Base-by-base conservation (phyloP, 805 yeast genomes). In the Cyberlindnera americana region DNA sequence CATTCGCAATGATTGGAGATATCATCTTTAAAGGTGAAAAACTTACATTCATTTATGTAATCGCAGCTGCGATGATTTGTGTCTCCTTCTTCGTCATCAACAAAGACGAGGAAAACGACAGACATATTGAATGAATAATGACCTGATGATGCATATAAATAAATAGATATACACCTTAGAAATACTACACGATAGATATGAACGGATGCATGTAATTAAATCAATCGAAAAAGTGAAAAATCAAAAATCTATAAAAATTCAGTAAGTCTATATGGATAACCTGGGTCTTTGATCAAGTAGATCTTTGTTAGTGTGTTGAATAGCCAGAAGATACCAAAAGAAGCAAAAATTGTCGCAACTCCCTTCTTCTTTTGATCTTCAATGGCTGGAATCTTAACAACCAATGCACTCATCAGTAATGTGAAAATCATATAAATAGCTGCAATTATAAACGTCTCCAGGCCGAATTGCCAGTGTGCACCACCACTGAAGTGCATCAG, bases 1-100 rank as follows among this genome's bases (percentile, higher is more conserved):
- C 99, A 3, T 73, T 93, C 37, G 95, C 97, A 0, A 85, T 93
- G 86, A 60, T 88, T 23, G 96, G 96, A 22, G 99, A 93, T 59
- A 71, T 88, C 60, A 40, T 88, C 6, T 66, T 89, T 49, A 83
- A 85, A 56, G 77, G 75, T 24, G 78, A 82, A 48, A 59, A 66
- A 25, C 73, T 86, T 52, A 73, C 86, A 14, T 50, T 70, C 29
- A 56, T 78, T 40, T 93, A 93, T 57, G 62, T 83, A 11, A 51
- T 83, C 26, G 98, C 98, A 2, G 98, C 98, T 2, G 53, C 64
- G 3, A 66, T 89, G 35, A 95, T 93, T 27, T 77, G 90, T 19
- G 62, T 78, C 17, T 91, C 97, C 1, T 93, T 93, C 58, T 75
- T 89, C 49, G 78, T 84, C 32, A 81, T 93, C 32, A 91, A 91